These are phyloP conservation scores for Penicillium arizonense DNA, from an alignment of 495 filamentous ascomycete species.

Conservation along the genomic window DNA sequence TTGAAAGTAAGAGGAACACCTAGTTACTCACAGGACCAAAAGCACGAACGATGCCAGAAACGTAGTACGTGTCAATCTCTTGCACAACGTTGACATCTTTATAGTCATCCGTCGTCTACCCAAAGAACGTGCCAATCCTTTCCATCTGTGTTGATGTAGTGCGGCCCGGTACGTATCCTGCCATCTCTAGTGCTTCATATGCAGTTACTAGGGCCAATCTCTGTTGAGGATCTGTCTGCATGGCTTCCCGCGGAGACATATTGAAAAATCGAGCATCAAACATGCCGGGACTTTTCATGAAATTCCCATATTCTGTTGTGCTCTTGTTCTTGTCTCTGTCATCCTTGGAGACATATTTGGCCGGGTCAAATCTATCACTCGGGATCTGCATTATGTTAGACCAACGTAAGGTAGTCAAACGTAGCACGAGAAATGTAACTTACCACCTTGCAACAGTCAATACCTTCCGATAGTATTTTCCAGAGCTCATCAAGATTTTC, in stretches of 20 bases:
- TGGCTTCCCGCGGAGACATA: slow-evolving; percentile 29
- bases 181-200: slow-evolving; percentile 38
- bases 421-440: too few relatives aligned
- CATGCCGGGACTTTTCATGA: slow-evolving; percentile 24
- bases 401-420: too few relatives aligned
- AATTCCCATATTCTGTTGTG: slow-evolving; percentile 31
- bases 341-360: slow-evolving; percentile 35
- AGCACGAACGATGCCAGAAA: slow-evolving; percentile 19
- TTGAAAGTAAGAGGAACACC: slow-evolving; percentile 18
- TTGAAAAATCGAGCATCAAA: slow-evolving; percentile 33
- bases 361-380: slow-evolving; percentile 41
- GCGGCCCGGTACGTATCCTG: slow-evolving; percentile 25
- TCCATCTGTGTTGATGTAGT: slow-evolving; percentile 15
- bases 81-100: background rate
- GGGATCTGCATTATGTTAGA: too few relatives aligned
- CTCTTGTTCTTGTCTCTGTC: slow-evolving; percentile 37
- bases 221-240: slow-evolving; percentile 31
- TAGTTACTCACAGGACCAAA: slow-evolving; percentile 27
- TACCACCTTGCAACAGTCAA: background rate
- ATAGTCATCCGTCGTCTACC: slow-evolving; percentile 10
- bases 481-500: background rate
- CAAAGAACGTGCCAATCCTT: slow-evolving; percentile 35
- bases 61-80: background rate
- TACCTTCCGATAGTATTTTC: background rate
- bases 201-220: slow-evolving; percentile 31